Evolutionary conservation across 495 filamentous ascomycete species (phyloP).

Genomic region (Trichocladium uniseriatum): DNA sequence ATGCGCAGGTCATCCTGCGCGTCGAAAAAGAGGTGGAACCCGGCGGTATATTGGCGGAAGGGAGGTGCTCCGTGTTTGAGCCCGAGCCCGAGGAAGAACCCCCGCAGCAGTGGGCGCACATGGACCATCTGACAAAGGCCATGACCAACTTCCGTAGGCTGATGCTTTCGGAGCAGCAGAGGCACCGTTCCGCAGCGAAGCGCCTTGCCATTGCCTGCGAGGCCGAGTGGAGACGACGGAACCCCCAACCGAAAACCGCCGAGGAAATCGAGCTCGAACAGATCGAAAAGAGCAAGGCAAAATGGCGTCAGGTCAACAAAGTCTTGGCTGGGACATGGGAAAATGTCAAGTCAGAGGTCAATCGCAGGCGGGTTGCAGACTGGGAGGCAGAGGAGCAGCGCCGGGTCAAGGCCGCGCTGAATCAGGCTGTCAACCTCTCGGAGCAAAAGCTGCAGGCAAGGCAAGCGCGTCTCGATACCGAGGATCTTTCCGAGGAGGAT

Average conservation of each 20-base stretch:
- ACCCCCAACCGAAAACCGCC: conserved; percentile 60
- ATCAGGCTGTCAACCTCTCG: conserved; percentile 70
- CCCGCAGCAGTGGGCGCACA: conserved; percentile 68
- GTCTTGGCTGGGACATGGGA: conserved; percentile 70
- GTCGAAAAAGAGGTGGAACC: conserved; percentile 62
- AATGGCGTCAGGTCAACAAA: conserved; percentile 59
- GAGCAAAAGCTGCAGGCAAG: conserved; percentile 48
- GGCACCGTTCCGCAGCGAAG: conserved; percentile 61
- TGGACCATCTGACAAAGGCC: conserved; percentile 75
- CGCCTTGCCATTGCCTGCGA: conserved; percentile 51
- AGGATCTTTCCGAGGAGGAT: conserved; percentile 48
- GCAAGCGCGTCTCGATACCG: conserved; percentile 35
- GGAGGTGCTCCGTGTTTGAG: conserved; percentile 64
- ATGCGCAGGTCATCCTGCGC: conserved; percentile 46
- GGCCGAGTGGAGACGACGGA: conserved; percentile 52
- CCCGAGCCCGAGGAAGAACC: conserved; percentile 69
- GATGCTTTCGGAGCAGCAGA: conserved; percentile 63
- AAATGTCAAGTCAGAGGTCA: conserved; percentile 65
- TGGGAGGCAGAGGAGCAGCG: conserved; percentile 84
- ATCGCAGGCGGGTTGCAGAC: conserved; percentile 56
- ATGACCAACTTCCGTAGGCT: conserved; percentile 70
- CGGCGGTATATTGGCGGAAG: conserved; percentile 63
- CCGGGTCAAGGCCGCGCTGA: conserved; percentile 69
- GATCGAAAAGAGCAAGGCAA: conserved; percentile 37
- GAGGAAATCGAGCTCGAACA: conserved; percentile 58